These are phyloP conservation scores for Aspergillus heteromorphus DNA, from an alignment of 495 filamentous ascomycete species.

Conservation along the genomic window DNA sequence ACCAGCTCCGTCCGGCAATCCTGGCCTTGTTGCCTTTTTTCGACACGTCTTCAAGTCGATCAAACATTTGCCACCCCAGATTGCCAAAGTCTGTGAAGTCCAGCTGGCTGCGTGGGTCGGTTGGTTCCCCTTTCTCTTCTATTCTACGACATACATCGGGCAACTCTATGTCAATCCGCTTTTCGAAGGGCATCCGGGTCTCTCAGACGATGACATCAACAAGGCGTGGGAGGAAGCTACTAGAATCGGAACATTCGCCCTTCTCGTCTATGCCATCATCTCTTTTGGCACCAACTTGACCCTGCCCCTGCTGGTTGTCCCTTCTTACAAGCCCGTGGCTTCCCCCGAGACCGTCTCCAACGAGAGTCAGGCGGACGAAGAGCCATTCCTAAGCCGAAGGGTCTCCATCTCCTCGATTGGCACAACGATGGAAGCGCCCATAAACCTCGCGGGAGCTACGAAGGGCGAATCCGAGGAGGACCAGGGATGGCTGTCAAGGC, in stretches of 20 bases:
- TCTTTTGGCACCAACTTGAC: slow-evolving; percentile 74
- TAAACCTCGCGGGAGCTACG: slow-evolving; percentile 12
- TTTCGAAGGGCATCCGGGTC: slow-evolving; percentile 67
- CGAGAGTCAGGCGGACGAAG: slow-evolving; percentile 16
- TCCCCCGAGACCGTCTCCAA: slow-evolving; percentile 3
- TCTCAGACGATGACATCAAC: slow-evolving; percentile 69
- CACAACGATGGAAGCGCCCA: slow-evolving; percentile 26
- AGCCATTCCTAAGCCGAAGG: slow-evolving; percentile 15
- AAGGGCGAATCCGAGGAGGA: slow-evolving; percentile 10
- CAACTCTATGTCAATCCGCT: slow-evolving; percentile 83
- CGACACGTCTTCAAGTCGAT: slow-evolving; percentile 69
- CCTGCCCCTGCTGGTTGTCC: slow-evolving; percentile 75
- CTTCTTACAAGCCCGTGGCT: slow-evolving; percentile 49
- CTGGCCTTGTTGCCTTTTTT: slow-evolving; percentile 75
- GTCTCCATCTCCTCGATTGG: slow-evolving; percentile 28
- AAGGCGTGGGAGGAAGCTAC: slow-evolving; percentile 76
- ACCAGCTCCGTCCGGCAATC: slow-evolving; percentile 47
- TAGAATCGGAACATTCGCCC: slow-evolving; percentile 72
- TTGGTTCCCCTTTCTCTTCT: slow-evolving; percentile 94
- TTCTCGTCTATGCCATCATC: slow-evolving; percentile 81
- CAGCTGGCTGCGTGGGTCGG: slow-evolving; percentile 90
- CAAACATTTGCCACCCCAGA: slow-evolving; percentile 68
- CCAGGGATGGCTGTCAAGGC: slow-evolving; percentile 39
- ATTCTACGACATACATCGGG: slow-evolving; percentile 85
- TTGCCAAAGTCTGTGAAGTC: slow-evolving; percentile 74